These are phyloP conservation scores for Comarum palustre DNA, from an alignment of 306 rosid species.

Conservation along the genomic window DNA sequence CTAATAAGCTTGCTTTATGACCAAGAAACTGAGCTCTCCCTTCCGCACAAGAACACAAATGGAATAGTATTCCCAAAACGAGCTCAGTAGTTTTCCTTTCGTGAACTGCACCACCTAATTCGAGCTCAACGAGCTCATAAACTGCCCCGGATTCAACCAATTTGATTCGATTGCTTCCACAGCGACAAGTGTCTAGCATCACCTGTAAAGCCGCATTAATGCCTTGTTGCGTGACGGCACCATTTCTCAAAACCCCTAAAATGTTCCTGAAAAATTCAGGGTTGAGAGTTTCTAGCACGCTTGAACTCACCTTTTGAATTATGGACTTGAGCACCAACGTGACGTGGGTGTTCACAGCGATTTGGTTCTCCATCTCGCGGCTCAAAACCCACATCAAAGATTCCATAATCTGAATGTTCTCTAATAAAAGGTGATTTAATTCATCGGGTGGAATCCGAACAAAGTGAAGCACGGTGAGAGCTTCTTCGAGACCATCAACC, in stretches of 20 bases:
- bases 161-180: slow-evolving; percentile 39
- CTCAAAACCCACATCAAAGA: slow-evolving; percentile 47
- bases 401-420: slow-evolving; percentile 31
- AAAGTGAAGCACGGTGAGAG: slow-evolving; percentile 41
- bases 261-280: slow-evolving; percentile 39
- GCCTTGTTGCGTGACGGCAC: slow-evolving; percentile 42
- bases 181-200: slow-evolving; percentile 28
- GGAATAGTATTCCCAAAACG: slow-evolving; percentile 37
- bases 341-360: slow-evolving; percentile 34
- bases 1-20: slow-evolving; percentile 48
- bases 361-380: slow-evolving; percentile 15
- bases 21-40: slow-evolving; percentile 58
- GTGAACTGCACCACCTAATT: slow-evolving; percentile 13
- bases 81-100: slow-evolving; percentile 50
- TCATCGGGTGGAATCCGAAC: slow-evolving; percentile 35
- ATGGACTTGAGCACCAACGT: slow-evolving; percentile 36
- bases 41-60: slow-evolving; percentile 54
- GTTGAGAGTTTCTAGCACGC: slow-evolving; percentile 29
- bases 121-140: slow-evolving; percentile 49
- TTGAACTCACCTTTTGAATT: slow-evolving; percentile 21
- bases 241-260: slow-evolving; percentile 24
- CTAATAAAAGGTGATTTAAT: slow-evolving; percentile 13
- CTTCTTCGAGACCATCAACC: slow-evolving; percentile 49
- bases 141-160: slow-evolving; percentile 45
- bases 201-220: slow-evolving; percentile 40